Percentiles rank a stretch among this genome's conserved stretches.
phyloP scores from a whole-genome alignment of 495 filamentous ascomycete species.

The Aspergillus mulundensis region DNA sequence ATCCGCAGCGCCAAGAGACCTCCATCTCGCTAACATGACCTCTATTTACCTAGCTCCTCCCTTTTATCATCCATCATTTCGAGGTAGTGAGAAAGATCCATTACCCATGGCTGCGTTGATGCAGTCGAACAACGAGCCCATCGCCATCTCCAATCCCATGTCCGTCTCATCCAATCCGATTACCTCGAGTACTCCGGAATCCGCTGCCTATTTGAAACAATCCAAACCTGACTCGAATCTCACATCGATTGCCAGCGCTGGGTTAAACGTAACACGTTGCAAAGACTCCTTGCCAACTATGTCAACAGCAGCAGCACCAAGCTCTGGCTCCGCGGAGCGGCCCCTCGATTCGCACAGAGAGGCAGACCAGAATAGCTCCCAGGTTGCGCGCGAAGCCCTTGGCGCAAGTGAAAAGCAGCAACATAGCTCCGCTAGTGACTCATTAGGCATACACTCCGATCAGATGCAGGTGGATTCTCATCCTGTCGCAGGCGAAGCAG shows the following conservation, averaged over 20 bases:
- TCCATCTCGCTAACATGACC: slow-evolving; percentile 58
- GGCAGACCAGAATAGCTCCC: slow-evolving; percentile 37
- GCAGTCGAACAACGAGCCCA: slow-evolving; percentile 43
- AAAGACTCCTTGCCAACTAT: slow-evolving; percentile 31
- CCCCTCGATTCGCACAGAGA: slow-evolving; percentile 34
- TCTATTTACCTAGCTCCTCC: slow-evolving; percentile 60
- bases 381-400: slow-evolving; percentile 43
- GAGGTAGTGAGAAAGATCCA: slow-evolving; percentile 33
- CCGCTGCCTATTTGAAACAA: slow-evolving; percentile 34
- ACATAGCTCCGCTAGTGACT: slow-evolving; percentile 22
- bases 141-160: slow-evolving; percentile 38
- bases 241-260: slow-evolving; percentile 44
- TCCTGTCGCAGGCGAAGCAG: slow-evolving; percentile 21
- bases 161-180: slow-evolving; percentile 27
- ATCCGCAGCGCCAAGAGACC: slow-evolving; percentile 45
- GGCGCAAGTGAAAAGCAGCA: slow-evolving; percentile 42
- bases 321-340: slow-evolving; percentile 27
- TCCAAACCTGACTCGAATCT: slow-evolving; percentile 41
- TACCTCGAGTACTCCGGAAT: slow-evolving; percentile 28
- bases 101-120: slow-evolving; percentile 48
- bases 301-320: slow-evolving; percentile 24
- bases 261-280: slow-evolving; percentile 43
- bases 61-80: slow-evolving; percentile 42
- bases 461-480: slow-evolving; percentile 46
- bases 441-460: slow-evolving; percentile 33